Conservation (phyloP, 352 stramenopile genomes). For the Pythium dissimile region DNA sequence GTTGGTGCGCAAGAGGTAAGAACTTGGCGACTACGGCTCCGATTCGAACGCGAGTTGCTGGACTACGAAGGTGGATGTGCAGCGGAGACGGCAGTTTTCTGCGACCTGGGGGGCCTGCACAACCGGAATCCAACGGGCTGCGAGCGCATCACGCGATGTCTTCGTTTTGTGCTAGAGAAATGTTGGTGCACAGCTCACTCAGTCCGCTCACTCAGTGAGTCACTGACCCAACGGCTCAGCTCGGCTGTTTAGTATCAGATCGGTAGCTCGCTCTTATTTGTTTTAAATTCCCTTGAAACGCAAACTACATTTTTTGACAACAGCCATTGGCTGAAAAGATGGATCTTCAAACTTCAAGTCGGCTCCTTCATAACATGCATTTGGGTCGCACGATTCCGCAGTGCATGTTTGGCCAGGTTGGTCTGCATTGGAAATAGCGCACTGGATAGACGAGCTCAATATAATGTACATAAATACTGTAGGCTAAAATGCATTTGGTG, state of each 20-base stretch:
- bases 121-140: constrained; percentile 3
- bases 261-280: neutral
- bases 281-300: neutral
- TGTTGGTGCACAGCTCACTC: too few relatives aligned
- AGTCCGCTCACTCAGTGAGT: neutral
- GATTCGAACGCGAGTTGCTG: neutral
- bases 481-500: too few relatives aligned
- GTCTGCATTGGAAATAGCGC: too few relatives aligned
- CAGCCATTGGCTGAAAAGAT: constrained; percentile 10
- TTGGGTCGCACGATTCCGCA: too few relatives aligned
- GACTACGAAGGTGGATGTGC: neutral
- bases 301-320: neutral
- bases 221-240: neutral
- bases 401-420: too few relatives aligned
- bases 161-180: neutral
- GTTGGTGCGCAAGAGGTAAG: neutral
- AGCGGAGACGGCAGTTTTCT: neutral
- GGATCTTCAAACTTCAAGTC: too few relatives aligned
- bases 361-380: too few relatives aligned
- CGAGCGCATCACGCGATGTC: neutral
- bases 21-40: neutral
- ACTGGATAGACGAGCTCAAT: too few relatives aligned
- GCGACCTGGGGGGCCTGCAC: neutral
- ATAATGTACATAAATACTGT: too few relatives aligned
- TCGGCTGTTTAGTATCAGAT: constrained; percentile 6